Evolutionary conservation across 1,284 basidiomycete genomes (phyloP).

Genomic region (Trametes pubescens): DNA sequence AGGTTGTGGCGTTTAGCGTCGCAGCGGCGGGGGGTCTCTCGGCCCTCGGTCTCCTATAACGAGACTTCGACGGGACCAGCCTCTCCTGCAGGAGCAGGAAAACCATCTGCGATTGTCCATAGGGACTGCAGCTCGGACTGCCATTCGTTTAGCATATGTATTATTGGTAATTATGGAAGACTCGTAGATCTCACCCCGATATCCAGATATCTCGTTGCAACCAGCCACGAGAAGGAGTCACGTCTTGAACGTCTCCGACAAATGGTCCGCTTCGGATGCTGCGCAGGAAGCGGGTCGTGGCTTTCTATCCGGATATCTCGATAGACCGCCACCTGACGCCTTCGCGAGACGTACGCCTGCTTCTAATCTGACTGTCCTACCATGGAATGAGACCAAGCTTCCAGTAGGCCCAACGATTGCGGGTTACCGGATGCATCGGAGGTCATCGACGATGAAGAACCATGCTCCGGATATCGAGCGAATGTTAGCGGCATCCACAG

Average conservation of each 20-base stretch:
- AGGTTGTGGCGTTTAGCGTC: slow-evolving; percentile 10
- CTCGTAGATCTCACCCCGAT: not conserved
- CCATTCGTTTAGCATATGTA: slow-evolving; percentile 26
- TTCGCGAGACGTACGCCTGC: not conserved
- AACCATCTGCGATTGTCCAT: slow-evolving; percentile 18
- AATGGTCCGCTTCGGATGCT: not conserved
- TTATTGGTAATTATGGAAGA: slow-evolving; percentile 8
- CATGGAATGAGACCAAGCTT: no score
- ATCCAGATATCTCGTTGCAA: not conserved
- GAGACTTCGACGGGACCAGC: not conserved
- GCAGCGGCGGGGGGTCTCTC: slow-evolving; percentile 16
- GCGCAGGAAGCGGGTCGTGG: not conserved
- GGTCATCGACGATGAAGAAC: no score
- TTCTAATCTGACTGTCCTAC: not conserved
- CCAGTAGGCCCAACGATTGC: no score
- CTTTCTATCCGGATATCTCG: not conserved
- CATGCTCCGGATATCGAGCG: no score
- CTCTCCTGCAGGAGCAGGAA: not conserved
- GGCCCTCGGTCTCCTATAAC: slow-evolving; percentile 20
- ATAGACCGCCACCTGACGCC: not conserved
- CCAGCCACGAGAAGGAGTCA: no score
- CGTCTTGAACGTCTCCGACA: not conserved
- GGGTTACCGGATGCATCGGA: no score
- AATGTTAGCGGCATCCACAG: no score
- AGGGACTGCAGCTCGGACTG: slow-evolving; percentile 32